A percentile compares a stretch with the other conserved stretches of the same genome.
Evolutionary conservation across 768 basidiomycete species (phyloP).

Genomic region (Amyloporia xantha): DNA sequence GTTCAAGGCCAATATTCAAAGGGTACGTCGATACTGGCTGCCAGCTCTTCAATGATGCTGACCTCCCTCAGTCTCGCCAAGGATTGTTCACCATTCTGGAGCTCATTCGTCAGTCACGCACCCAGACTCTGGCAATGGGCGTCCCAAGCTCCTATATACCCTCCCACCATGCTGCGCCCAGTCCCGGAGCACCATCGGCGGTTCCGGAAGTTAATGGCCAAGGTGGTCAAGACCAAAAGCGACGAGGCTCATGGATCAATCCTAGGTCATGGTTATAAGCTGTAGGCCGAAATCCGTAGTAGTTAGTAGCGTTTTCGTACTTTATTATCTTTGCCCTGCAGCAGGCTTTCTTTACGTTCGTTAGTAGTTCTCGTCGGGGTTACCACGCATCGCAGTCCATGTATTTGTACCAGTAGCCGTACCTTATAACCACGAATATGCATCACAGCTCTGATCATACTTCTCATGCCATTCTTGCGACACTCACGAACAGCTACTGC

Average conservation of each 20-base stretch:
- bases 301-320: constrained; percentile 1
- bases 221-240: background rate
- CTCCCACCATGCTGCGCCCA: constrained; percentile 16
- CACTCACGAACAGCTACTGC: too few relatives aligned
- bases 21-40: constrained; percentile 37
- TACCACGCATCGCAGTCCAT: constrained; percentile 8
- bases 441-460: background rate
- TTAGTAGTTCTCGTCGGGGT: constrained; percentile 6
- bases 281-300: constrained; percentile 1
- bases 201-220: background rate
- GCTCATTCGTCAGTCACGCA: constrained; percentile 73
- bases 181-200: background rate
- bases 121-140: constrained; percentile 42
- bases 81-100: constrained; percentile 79
- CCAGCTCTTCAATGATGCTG: constrained; percentile 3
- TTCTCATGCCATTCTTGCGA: too few relatives aligned
- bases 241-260: constrained; percentile 28
- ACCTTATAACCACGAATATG: background rate
- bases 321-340: background rate
- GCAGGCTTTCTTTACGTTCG: background rate
- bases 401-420: constrained; percentile 13
- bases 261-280: constrained; percentile 36
- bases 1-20: constrained; percentile 85
- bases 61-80: constrained; percentile 60
- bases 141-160: constrained; percentile 27